These are phyloP conservation scores for Pseudogymnoascus verrucosus DNA, from an alignment of 2,329 filamentous ascomycete species.

Conservation along the genomic window DNA sequence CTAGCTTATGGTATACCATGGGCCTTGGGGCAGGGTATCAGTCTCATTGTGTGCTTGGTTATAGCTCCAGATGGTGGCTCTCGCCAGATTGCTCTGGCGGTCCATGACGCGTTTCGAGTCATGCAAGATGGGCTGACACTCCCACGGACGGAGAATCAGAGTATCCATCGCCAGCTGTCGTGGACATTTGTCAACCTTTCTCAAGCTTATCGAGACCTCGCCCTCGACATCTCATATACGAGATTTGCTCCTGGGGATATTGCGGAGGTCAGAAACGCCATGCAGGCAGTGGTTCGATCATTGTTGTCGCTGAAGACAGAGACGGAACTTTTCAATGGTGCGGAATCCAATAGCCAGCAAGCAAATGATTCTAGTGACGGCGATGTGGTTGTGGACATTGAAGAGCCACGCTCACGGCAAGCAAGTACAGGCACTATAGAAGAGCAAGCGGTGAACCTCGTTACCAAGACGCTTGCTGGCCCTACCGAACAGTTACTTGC, in stretches of 20 bases:
- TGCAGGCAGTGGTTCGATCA: conserved; percentile 47
- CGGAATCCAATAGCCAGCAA: conserved; percentile 11
- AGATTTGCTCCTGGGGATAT: conserved; percentile 44
- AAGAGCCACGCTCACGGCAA: conserved; percentile 19
- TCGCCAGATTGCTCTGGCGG: conserved; percentile 39
- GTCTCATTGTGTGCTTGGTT: conserved; percentile 39
- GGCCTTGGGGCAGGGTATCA: conserved; percentile 46
- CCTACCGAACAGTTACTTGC: conserved; percentile 40
- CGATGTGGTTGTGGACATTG: conserved; percentile 32
- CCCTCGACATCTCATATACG: conserved; percentile 48
- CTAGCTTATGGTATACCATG: conserved; percentile 47
- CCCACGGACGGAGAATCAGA: conserved; percentile 29
- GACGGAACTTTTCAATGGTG: conserved; percentile 36
- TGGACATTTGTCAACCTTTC: conserved; percentile 49
- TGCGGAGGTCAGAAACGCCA: conserved; percentile 41
- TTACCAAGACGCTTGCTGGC: conserved; percentile 32
- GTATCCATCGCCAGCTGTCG: conserved; percentile 37
- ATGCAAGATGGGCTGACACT: conserved; percentile 37
- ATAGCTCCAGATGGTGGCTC: conserved; percentile 50
- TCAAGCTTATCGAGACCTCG: conserved; percentile 47
- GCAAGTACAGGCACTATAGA: conserved; percentile 23
- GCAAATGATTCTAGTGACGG: conserved; percentile 3
- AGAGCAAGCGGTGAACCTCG: conserved; percentile 25
- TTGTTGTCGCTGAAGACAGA: conserved; percentile 45
- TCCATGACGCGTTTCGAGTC: conserved; percentile 39